Evolutionary conservation across 2,329 filamentous ascomycete species (phyloP).

Genomic region (Aspergillus sp.): DNA sequence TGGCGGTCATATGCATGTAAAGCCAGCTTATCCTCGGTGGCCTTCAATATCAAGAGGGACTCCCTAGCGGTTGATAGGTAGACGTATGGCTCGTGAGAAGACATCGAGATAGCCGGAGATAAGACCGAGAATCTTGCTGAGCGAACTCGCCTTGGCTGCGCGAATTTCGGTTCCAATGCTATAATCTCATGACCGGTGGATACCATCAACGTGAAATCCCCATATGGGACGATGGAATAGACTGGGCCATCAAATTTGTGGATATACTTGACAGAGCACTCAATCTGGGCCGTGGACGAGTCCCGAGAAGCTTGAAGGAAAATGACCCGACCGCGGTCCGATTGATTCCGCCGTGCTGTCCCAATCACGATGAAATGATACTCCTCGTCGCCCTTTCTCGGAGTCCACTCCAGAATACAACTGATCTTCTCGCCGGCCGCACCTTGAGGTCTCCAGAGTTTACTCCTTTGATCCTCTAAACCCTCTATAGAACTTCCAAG

Average conservation of each 20-base stretch:
- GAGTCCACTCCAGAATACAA: conserved; percentile 44
- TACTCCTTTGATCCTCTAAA: conserved; percentile 8
- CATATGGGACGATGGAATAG: conserved; percentile 58
- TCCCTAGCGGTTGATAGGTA: conserved; percentile 57
- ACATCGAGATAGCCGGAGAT: conserved; percentile 53
- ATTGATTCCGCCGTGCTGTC: conserved; percentile 33
- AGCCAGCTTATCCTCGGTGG: conserved; percentile 35
- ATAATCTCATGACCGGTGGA: conserved; percentile 46
- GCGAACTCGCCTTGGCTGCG: conserved; percentile 43
- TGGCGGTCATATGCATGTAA: conserved; percentile 36
- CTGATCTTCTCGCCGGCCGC: conserved; percentile 43
- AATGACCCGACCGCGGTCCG: conserved; percentile 37
- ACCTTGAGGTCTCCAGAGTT: conserved; percentile 30
- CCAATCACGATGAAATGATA: conserved; percentile 44
- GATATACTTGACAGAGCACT: conserved; percentile 37
- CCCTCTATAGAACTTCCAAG: conserved; percentile 14
- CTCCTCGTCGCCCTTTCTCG: conserved; percentile 32
- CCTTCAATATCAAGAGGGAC: conserved; percentile 52
- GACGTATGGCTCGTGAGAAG: conserved; percentile 47
- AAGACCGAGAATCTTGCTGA: conserved; percentile 43
- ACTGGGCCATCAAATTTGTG: conserved; percentile 40
- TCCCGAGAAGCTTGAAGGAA: conserved; percentile 37
- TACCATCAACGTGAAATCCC: conserved; percentile 44
- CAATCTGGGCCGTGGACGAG: conserved; percentile 26
- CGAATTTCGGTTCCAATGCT: conserved; percentile 45